Conservation (phyloP, 2,329 filamentous ascomycete species). For the Cyphellophora attinorum region DNA sequence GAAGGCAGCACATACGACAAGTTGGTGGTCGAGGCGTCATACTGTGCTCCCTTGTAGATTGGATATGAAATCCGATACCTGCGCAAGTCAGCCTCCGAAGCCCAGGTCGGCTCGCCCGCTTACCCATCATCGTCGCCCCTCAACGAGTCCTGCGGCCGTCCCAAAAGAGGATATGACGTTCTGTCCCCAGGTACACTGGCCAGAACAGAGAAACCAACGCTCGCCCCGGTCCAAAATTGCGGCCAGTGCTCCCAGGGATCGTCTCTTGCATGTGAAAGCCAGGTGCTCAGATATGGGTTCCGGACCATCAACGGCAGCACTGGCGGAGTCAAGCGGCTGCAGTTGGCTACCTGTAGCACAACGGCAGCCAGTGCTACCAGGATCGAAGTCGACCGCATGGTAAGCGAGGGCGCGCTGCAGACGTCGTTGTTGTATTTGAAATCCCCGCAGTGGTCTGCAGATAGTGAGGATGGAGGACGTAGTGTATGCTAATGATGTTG, state of each 20-base stretch:
- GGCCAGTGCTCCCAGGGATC: slow-evolving; percentile 77
- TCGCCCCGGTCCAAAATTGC: slow-evolving; percentile 69
- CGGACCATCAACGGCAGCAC: slow-evolving; percentile 64
- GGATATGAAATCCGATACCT: slow-evolving; percentile 52
- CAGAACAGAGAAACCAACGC: slow-evolving; percentile 56
- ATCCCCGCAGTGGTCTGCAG: no score
- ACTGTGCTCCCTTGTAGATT: slow-evolving; percentile 50
- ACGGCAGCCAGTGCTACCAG: slow-evolving; percentile 10
- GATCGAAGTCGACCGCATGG: slow-evolving; percentile 19
- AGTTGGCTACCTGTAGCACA: slow-evolving; percentile 10
- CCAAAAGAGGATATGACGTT: slow-evolving; percentile 54
- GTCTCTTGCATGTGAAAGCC: slow-evolving; percentile 58
- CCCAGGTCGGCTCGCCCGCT: slow-evolving; percentile 32
- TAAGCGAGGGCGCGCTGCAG: no score
- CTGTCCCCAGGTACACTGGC: slow-evolving; percentile 52
- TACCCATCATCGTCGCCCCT: slow-evolving; percentile 54
- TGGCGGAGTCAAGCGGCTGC: slow-evolving; percentile 37
- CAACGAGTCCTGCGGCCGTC: slow-evolving; percentile 56
- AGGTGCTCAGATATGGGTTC: slow-evolving; percentile 65
- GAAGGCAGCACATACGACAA: slow-evolving; percentile 53
- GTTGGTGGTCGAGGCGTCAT: slow-evolving; percentile 63
- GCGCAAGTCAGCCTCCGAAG: slow-evolving; percentile 3
- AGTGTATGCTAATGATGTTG: no score
- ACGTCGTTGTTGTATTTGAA: no score
- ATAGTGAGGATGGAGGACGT: no score